These are phyloP conservation scores for Vairimorpha necatrix DNA, from an alignment of 371 early-diverging fungal genomes.

Conservation along the genomic window DNA sequence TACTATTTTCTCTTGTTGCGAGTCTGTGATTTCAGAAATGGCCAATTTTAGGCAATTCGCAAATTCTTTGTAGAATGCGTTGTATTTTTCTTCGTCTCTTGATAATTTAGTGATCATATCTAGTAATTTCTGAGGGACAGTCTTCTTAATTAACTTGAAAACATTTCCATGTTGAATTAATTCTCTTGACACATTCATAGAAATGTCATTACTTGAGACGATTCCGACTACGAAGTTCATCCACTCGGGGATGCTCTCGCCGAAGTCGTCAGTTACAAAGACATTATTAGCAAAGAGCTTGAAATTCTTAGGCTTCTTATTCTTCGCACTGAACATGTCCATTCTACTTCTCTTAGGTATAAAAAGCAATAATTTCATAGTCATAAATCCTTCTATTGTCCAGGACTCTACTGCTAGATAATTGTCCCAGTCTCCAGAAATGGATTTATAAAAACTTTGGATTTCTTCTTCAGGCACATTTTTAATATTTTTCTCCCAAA, in stretches of 20 bases:
- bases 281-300: slow-evolving; percentile 87
- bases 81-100: slow-evolving; percentile 75
- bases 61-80: slow-evolving; percentile 84
- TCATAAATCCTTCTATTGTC: slow-evolving; percentile 78
- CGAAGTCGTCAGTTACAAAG: slow-evolving; percentile 83
- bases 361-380: slow-evolving; percentile 81
- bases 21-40: slow-evolving; percentile 73
- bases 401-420: slow-evolving; percentile 79
- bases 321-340: slow-evolving; percentile 76
- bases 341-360: slow-evolving; percentile 77
- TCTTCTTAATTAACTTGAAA: slow-evolving; percentile 82
- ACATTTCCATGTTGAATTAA: slow-evolving; percentile 85
- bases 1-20: slow-evolving; percentile 76
- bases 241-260: slow-evolving; percentile 79
- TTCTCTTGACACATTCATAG: slow-evolving; percentile 90
- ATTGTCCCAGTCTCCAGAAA: slow-evolving; percentile 88
- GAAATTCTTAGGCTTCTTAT: slow-evolving; percentile 81
- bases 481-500: slow-evolving; percentile 85
- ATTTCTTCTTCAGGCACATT: slow-evolving; percentile 80
- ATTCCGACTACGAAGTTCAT: slow-evolving; percentile 77
- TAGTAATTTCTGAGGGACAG: slow-evolving; percentile 79
- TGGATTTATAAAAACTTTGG: slow-evolving; percentile 80
- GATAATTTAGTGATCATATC: slow-evolving; percentile 79
- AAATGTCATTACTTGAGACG: slow-evolving; percentile 85
- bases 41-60: slow-evolving; percentile 83